Evolutionary conservation across 495 filamentous ascomycete species (phyloP), one percentile per base, ranked within the genome.

Genomic region (Margaritispora aquatica): DNA sequence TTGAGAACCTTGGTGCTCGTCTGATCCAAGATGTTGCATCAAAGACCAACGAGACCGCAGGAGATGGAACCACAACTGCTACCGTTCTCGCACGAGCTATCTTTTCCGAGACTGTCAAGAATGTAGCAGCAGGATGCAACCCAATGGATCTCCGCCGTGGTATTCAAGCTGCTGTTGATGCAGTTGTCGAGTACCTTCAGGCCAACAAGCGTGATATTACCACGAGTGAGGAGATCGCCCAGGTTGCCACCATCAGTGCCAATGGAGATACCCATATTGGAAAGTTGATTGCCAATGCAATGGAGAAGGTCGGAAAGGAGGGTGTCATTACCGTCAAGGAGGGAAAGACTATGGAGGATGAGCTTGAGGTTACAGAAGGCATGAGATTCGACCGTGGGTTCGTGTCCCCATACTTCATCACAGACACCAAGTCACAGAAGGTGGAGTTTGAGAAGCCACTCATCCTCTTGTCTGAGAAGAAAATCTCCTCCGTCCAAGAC

Each of bases 291-390:
- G 91, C 94, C 66, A 96, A 85, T 68, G 94, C 94, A 63, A 98
- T 98, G 94, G 94, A 98, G 86, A 93, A 95, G 78, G 94, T 98
- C 65, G 94, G 94, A 74, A 97, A 97, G 83, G 94, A 98, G 80
- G 94, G 94, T 82, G 94, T 98, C 63, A 98, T 98, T 73, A 98
- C 94, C 51, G 92, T 96, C 59, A 97, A 97, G 85, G 94, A 98
- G 80, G 94, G 94, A 66, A 97, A 97, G 87, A 98, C 94, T 52
- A 87, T 95, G 71, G 88, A 91, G 69, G 94, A 98, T 66, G 95
- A 98, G 82, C 85, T 98, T 48, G 94, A 97, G 76, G 88, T 98
- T 60, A 98, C 94, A 24, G 94, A 98, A 84, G 94, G 94, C 75
- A 98, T 98, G 94, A 88, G 92, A 71, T 97, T 98, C 78, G 94